phyloP scores from a whole-genome alignment of 1,284 basidiomycete species.

The Exobasidium cylindrosporum region DNA sequence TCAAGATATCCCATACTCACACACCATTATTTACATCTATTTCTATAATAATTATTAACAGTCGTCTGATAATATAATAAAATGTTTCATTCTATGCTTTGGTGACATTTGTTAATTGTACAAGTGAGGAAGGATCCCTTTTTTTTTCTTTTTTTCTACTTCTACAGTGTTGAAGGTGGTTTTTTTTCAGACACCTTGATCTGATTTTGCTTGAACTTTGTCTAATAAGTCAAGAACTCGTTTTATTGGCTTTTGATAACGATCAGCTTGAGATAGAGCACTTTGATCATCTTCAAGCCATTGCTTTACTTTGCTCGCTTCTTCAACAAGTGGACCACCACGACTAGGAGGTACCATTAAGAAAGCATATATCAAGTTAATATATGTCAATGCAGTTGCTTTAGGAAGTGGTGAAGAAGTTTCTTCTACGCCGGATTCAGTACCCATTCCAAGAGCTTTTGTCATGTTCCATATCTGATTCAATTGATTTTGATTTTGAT shows the following conservation, averaged over 20 bases:
- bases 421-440: not conserved
- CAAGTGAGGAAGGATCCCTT: too few species aligned
- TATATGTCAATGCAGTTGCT: not conserved
- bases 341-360: not conserved
- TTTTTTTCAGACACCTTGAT: not conserved
- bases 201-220: not conserved
- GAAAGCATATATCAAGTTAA: not conserved
- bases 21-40: not conserved
- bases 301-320: not conserved
- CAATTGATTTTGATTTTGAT: not conserved
- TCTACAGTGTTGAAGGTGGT: not conserved
- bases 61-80: not conserved
- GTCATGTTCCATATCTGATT: not conserved
- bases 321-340: slow-evolving; percentile 3
- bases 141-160: too few species aligned
- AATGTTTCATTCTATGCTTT: too few species aligned
- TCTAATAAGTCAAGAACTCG: not conserved
- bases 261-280: not conserved
- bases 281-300: not conserved
- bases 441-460: slow-evolving; percentile 1
- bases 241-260: not conserved
- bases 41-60: not conserved
- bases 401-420: not conserved
- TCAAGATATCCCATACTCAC: not conserved
- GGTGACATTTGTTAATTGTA: not conserved